Percentiles rank a stretch among this genome's conserved stretches.
Conservation (phyloP, 2,329 filamentous ascomycete species). For the Ilyonectria robusta region DNA sequence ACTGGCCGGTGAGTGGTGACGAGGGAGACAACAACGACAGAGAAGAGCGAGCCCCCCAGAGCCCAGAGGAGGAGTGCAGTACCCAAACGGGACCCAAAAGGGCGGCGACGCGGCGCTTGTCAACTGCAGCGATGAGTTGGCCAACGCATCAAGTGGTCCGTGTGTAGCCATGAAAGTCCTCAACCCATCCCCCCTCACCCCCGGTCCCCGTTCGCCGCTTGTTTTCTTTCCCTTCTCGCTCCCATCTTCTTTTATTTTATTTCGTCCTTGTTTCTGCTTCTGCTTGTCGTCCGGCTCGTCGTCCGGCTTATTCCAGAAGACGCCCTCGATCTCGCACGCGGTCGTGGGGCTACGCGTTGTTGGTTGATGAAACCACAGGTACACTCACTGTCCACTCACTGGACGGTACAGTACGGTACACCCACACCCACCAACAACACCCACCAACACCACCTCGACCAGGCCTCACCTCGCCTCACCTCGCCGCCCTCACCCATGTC, state of each 20-base stretch:
- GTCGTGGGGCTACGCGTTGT: not conserved
- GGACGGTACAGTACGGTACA: not conserved
- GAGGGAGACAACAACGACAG: not conserved
- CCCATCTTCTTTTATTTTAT: conserved; percentile 15
- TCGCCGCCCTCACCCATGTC: conserved; percentile 20
- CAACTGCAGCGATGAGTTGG: conserved; percentile 61
- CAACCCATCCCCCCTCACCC: conserved; percentile 45
- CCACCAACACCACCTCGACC: not conserved
- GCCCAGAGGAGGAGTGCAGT: conserved; percentile 14
- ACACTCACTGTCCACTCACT: not conserved
- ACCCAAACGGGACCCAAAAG: conserved; percentile 31
- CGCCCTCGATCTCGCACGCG: not conserved
- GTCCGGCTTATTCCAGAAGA: conserved; percentile 8
- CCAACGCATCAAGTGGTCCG: conserved; percentile 60
- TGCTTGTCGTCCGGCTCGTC: conserved; percentile 14
- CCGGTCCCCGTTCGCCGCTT: conserved; percentile 30
- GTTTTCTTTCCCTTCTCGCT: conserved; percentile 13
- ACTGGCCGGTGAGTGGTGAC: too few relatives aligned
- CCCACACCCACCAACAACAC: not conserved
- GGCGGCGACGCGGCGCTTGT: conserved; percentile 49
- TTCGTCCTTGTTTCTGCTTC: conserved; percentile 16
- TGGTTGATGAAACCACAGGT: not conserved
- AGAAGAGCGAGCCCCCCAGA: not conserved
- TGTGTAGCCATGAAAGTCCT: conserved; percentile 54
- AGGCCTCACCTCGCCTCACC: conserved; percentile 21